Base-by-base conservation (phyloP, 2,329 filamentous ascomycete genomes). In the Alternaria ventricosa region DNA sequence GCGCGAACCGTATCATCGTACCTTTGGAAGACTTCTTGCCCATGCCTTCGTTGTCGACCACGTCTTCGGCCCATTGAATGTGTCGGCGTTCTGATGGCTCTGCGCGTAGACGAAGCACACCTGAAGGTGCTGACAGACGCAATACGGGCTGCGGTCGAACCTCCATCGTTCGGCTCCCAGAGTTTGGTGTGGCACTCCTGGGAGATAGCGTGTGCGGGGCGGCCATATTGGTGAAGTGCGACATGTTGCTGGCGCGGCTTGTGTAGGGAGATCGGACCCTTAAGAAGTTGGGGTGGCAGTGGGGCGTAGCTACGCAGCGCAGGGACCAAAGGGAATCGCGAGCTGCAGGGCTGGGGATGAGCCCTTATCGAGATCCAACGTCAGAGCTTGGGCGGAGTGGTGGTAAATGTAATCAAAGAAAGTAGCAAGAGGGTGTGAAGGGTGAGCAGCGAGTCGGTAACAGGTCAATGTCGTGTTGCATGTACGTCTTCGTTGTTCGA, bases 21-120 rank as follows among this genome's bases (percentile, higher is more conserved):
- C 93, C 92, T 88, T 99, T 99, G 18, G 93, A 97, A 68, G 89
- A 95, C 83, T 98, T 99, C 81, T 92, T 92, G 8, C 94, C 94
- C 79, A 98, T 87, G 5, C 93, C 93, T 81, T 99, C 96, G 76
- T 99, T 99, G 81, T 99, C 94, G 3, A 99, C 86, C 7, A 97
- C 94, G 75, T 93, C 91, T 75, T 96, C 92, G 7, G 93, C 93
- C 96, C 96, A 99, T 79, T 92, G 90, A 60, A 99, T 96, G 53
- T 88, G 89, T 56, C 90, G 86, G 18, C 83, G 79, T 57, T 82
- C 76, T 15, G 75, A 70, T 0, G 80, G 76, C 59, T 79, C 77
- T 51, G 80, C 82, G 57, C 84, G 81, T 9, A 85, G 76, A 45
- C 78, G 77, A 15, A 81, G 73, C 10, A 78, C 78, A 15, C 75